These are phyloP conservation scores for Pythium pectinolyticum DNA, from an alignment of 352 stramenopile genomes.

Conservation along the genomic window DNA sequence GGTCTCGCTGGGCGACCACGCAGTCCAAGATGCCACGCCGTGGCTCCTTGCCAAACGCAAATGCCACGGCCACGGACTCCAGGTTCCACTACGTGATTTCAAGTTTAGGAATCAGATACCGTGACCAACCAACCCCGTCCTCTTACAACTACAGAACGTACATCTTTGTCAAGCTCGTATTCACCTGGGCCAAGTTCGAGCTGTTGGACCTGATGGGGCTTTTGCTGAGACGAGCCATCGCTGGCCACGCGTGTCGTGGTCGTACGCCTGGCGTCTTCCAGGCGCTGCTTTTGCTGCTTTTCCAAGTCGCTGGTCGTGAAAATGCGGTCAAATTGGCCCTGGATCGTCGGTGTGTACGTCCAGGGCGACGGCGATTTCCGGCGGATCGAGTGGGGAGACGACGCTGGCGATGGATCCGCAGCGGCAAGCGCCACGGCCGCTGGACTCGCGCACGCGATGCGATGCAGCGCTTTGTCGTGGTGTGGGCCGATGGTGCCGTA, in stretches of 20 bases:
- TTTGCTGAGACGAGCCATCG: background rate
- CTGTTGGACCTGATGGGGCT: constrained; percentile 14
- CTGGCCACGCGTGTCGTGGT: background rate
- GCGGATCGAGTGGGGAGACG: constrained; percentile 9
- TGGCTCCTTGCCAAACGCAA: constrained; percentile 49
- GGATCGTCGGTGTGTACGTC: constrained; percentile 40
- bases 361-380: constrained; percentile 27
- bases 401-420: constrained; percentile 1
- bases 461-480: constrained; percentile 16
- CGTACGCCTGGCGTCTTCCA: constrained; percentile 5
- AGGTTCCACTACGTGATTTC: constrained; percentile 37
- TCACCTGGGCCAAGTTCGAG: constrained; percentile 49
- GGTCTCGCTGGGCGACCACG: constrained; percentile 14
- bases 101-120: background rate
- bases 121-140: background rate
- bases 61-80: constrained; percentile 41
- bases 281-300: background rate
- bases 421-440: constrained; percentile 10
- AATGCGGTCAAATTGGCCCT: constrained; percentile 44
- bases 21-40: constrained; percentile 50
- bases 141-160: no score
- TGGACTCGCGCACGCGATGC: constrained; percentile 5
- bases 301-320: constrained; percentile 50
- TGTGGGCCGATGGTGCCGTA: constrained; percentile 48
- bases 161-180: constrained; percentile 56